Evolutionary conservation across 805 yeast genomes (phyloP), one percentile per base, ranked within the genome.

Genomic region (Starmerella powellii): DNA sequence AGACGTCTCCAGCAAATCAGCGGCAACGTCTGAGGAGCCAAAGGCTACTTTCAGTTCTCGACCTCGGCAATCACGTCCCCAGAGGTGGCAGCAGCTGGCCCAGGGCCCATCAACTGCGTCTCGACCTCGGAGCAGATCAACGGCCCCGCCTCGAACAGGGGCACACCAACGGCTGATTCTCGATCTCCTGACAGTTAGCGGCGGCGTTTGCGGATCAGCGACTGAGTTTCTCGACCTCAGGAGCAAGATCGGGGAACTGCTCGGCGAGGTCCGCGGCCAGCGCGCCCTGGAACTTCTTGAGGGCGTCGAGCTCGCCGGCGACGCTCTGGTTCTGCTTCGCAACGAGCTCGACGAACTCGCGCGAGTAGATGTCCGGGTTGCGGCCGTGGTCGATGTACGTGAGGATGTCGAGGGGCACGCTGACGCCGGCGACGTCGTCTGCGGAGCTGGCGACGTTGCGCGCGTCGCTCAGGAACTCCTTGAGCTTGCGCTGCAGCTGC

Each of bases 331-430:
- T 91, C 34, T 86, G 77, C 53, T 84, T 78, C 31, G 86, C 78
- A n/a, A 91, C 80, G 28, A 88, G 83, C 58, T 91, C 98, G 13
- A 88, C 84, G 63, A 91, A 91, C 63, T 91, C 98, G 58, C 98
- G 72, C 1, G 97, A 86, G 61, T 91, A 91, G 31, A 91, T 86
- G 57, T 91, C 97, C 0, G 98, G 97, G 57, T 91, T 91, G 52
- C 98, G 69, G 2, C 98, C 98, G 56, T 85, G 94, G 57, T 91
- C 97, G 30, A 91, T 84, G 56, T 91, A 91, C 48, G 80, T 78
- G 12, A 86, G 66, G n/a, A 87, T 87, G 56, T 87, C 95, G 30
- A 80, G 60, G 1, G 95, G 95, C 3, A 60, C 45, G 26, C 32
- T 28, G 8, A 46, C 32, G 20, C 42, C 51, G 12, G 36, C 40